A percentile compares a stretch with the other conserved stretches of the same genome.
Evolutionary conservation across 2,329 filamentous ascomycete species (phyloP).

Genomic region (Cordyceps cicadae): DNA sequence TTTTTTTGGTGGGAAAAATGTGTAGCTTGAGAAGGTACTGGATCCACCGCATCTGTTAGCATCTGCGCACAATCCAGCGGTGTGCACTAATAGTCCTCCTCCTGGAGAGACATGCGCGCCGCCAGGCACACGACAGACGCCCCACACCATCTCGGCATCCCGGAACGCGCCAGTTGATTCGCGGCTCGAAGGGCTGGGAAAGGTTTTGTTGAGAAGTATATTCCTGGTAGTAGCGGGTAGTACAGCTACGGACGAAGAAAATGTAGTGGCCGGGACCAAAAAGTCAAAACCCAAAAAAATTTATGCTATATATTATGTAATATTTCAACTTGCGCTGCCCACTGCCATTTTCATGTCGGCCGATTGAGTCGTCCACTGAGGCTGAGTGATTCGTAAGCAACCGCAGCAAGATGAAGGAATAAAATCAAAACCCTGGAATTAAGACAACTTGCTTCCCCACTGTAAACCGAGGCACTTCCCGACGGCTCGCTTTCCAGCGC

Average conservation of each 20-base stretch:
- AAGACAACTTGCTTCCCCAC: background rate
- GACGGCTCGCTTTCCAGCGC: background rate
- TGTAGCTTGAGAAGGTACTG: background rate
- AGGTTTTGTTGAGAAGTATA: constrained; percentile 8
- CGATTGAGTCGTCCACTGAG: too few relatives aligned
- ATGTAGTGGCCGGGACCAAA: too few relatives aligned
- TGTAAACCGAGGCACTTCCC: background rate
- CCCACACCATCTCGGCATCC: constrained; percentile 10
- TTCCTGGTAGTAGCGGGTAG: too few relatives aligned
- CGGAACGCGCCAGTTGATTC: constrained; percentile 9
- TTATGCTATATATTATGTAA: too few relatives aligned
- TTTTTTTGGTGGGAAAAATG: constrained; percentile 1
- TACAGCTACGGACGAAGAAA: too few relatives aligned
- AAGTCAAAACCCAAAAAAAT: too few relatives aligned
- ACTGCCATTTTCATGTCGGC: too few relatives aligned
- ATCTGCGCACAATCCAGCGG: too few relatives aligned
- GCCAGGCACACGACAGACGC: constrained; percentile 8
- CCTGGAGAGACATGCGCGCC: background rate
- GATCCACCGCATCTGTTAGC: background rate
- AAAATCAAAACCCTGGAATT: too few relatives aligned
- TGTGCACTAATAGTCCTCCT: background rate
- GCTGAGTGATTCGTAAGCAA: too few relatives aligned
- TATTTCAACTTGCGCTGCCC: too few relatives aligned
- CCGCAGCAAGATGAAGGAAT: too few relatives aligned
- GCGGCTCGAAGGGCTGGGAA: background rate